These are phyloP conservation scores for Cryptosporidium parvum DNA, from an alignment of 169 alveolate species.

Conservation along the genomic window DNA sequence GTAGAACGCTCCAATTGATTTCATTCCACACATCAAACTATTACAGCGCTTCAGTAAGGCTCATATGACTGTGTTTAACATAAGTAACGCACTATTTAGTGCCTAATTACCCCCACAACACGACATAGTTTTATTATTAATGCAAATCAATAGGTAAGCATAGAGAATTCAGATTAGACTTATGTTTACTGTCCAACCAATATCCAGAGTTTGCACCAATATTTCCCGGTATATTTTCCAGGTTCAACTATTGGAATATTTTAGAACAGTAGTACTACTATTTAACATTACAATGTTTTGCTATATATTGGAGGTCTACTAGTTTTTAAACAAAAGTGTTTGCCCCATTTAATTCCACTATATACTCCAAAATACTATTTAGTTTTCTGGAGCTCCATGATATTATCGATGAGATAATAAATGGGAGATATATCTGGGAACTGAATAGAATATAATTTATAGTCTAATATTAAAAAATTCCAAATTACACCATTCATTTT, in stretches of 20 bases:
- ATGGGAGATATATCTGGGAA: background rate
- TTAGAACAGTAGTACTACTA: background rate
- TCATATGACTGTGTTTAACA: constrained; percentile 59
- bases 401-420: background rate
- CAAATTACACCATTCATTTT: background rate
- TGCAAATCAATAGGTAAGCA: background rate
- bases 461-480: background rate
- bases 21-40: constrained; percentile 56
- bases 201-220: constrained; percentile 1
- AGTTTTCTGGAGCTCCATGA: constrained; percentile 27
- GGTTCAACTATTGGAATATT: background rate
- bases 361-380: background rate
- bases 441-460: background rate
- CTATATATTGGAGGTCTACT: background rate
- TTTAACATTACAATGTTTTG: background rate
- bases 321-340: background rate
- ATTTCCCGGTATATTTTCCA: constrained; percentile 12
- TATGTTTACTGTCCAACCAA: constrained; percentile 19
- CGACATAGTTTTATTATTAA: constrained; percentile 50
- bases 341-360: background rate
- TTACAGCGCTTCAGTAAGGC: constrained; percentile 60
- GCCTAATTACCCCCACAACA: constrained; percentile 69
- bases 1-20: constrained; percentile 3
- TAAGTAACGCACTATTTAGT: constrained; percentile 38
- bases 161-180: background rate